Evolutionary conservation across 352 stramenopile genomes (phyloP).

Genomic region (Poterioochromonas sp.): DNA sequence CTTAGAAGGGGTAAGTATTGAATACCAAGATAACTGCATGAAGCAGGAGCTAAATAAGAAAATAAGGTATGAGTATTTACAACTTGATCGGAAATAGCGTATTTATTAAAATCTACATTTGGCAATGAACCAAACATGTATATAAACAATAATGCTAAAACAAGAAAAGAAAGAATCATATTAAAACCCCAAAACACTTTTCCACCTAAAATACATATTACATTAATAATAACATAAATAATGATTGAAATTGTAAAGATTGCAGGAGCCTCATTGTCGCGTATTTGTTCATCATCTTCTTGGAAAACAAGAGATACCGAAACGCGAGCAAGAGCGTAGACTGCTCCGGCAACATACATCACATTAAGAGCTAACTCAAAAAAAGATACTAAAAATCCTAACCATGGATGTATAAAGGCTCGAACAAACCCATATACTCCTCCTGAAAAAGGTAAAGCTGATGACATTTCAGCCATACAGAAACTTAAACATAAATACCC

Average conservation of each 20-base stretch:
- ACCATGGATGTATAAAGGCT: not conserved
- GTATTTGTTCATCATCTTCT: not conserved
- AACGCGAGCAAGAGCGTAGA: not conserved
- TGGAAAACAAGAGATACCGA: not conserved
- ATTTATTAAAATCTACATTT: not conserved
- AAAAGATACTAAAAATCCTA: not conserved
- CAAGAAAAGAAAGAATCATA: not conserved
- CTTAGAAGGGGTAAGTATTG: not conserved
- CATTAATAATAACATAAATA: not conserved
- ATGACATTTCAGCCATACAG: not conserved
- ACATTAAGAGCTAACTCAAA: not conserved
- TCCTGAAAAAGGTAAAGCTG: not conserved
- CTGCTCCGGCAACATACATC: not conserved
- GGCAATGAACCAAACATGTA: not conserved
- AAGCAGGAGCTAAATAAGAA: not conserved
- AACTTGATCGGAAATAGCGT: not conserved
- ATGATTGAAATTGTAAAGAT: no score
- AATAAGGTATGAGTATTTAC: not conserved
- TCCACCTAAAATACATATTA: not conserved
- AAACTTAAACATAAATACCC: not conserved
- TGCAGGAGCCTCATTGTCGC: no score
- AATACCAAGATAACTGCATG: not conserved
- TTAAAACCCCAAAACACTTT: not conserved
- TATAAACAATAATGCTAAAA: not conserved
- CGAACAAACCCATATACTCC: constrained; percentile 10